Percentiles rank a stretch among this genome's conserved stretches.
Evolutionary conservation across 1,139 yeast species (phyloP).

Genomic region (Suhomyces panamericanus): DNA sequence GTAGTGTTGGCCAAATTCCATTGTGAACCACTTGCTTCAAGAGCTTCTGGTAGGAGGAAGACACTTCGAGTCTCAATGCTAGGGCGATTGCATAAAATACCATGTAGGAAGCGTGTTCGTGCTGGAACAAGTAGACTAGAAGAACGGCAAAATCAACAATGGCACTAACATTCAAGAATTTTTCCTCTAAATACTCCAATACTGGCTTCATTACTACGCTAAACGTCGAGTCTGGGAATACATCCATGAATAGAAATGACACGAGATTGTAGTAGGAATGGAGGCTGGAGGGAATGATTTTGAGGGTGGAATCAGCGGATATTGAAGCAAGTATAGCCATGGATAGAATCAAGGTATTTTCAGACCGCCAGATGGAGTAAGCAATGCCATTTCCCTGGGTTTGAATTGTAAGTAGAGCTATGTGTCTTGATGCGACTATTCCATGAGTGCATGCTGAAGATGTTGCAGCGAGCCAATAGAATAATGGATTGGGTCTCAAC

Average conservation of each 20-base stretch:
- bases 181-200: slow-evolving; percentile 34
- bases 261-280: slow-evolving; percentile 48
- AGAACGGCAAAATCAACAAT: slow-evolving; percentile 38
- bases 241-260: slow-evolving; percentile 35
- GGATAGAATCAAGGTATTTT: slow-evolving; percentile 21
- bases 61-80: slow-evolving; percentile 44
- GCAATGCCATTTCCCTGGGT: too few relatives aligned
- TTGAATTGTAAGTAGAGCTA: too few relatives aligned
- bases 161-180: too few relatives aligned
- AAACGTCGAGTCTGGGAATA: slow-evolving; percentile 33
- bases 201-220: slow-evolving; percentile 36
- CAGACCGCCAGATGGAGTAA: neutral
- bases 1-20: neutral
- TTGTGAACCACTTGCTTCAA: slow-evolving; percentile 3
- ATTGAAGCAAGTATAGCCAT: slow-evolving; percentile 34
- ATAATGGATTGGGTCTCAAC: too few relatives aligned
- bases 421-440: too few relatives aligned
- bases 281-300: slow-evolving; percentile 45
- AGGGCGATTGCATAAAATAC: slow-evolving; percentile 39
- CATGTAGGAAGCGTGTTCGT: slow-evolving; percentile 26
- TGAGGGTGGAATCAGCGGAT: slow-evolving; percentile 27
- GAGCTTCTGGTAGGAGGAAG: slow-evolving; percentile 40
- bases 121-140: slow-evolving; percentile 31
- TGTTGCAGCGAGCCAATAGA: too few relatives aligned
- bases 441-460: too few relatives aligned